phyloP scores from a whole-genome alignment of 169 alveolate genomes.

The Plasmodium cynomolgi region DNA sequence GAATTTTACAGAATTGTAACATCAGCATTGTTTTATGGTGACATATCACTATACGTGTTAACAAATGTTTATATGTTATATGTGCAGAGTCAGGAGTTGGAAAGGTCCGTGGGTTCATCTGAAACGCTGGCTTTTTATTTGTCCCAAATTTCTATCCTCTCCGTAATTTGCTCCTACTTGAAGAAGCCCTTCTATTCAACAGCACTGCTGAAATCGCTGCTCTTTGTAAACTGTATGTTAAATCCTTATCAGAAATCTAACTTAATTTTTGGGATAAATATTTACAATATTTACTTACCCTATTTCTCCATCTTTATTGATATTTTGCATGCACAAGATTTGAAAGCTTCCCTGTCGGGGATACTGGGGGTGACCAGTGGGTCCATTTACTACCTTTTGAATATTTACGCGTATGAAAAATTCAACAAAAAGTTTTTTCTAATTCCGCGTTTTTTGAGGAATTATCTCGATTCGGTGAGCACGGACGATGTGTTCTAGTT shows the following conservation, averaged over 20 bases:
- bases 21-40: conserved; percentile 71
- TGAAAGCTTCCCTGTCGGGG: conserved; percentile 69
- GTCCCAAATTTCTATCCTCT: conserved; percentile 53
- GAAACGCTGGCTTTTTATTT: conserved; percentile 60
- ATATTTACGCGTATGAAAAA: conserved; percentile 49
- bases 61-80: conserved; percentile 71
- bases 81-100: conserved; percentile 57
- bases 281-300: conserved; percentile 60
- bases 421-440: conserved; percentile 36
- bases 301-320: conserved; percentile 66
- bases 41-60: conserved; percentile 58
- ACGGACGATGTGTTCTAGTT: conserved; percentile 17
- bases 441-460: conserved; percentile 40
- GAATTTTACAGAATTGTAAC: conserved; percentile 69
- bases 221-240: conserved; percentile 62
- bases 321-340: conserved; percentile 68
- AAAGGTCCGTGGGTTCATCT: conserved; percentile 38
- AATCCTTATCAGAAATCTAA: conserved; percentile 69
- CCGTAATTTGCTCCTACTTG: conserved; percentile 41
- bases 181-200: conserved; percentile 71
- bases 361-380: conserved; percentile 69
- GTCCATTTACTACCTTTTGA: conserved; percentile 48
- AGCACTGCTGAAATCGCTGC: conserved; percentile 48
- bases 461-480: conserved; percentile 40
- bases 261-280: conserved; percentile 60